These are phyloP conservation scores for Crithidia thermophila DNA, from an alignment of 208 protist species.

Conservation along the genomic window DNA sequence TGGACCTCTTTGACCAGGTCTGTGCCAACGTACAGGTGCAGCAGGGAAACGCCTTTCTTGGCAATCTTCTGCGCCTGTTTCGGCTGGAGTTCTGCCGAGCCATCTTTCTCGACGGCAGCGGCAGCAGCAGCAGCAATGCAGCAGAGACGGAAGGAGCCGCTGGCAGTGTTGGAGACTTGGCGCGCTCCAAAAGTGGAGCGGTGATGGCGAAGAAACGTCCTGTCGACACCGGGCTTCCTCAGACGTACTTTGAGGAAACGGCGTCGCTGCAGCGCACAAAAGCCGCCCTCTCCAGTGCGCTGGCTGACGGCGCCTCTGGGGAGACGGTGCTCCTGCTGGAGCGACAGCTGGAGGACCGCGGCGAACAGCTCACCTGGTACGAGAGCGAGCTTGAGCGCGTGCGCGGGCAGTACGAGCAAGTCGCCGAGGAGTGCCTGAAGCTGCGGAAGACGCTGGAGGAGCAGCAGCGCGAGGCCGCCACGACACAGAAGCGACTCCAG, in stretches of 20 bases:
- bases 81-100: conserved; percentile 83
- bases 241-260: conserved; percentile 84
- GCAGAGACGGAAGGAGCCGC: not conserved
- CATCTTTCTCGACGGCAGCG: conserved; percentile 51
- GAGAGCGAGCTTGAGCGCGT: conserved; percentile 76
- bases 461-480: conserved; percentile 24
- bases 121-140: too few relatives aligned
- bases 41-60: conserved; percentile 54
- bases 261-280: conserved; percentile 71
- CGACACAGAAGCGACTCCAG: conserved; percentile 37
- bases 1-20: conserved; percentile 74
- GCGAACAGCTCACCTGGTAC: conserved; percentile 56
- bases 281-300: conserved; percentile 50
- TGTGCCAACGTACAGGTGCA: conserved; percentile 40
- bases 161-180: too few relatives aligned
- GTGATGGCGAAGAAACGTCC: not conserved
- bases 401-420: conserved; percentile 64
- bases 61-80: conserved; percentile 78
- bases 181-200: too few relatives aligned
- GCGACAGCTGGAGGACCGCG: conserved; percentile 50
- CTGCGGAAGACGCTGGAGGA: conserved; percentile 41
- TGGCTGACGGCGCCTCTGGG: conserved; percentile 56
- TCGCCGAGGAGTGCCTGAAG: conserved; percentile 52
- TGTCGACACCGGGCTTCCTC: conserved; percentile 14
- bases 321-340: conserved; percentile 57